Evolutionary conservation across 306 rosid species (phyloP), one percentile per base, ranked within the genome.

Genomic region (Acacia crassicarpa): DNA sequence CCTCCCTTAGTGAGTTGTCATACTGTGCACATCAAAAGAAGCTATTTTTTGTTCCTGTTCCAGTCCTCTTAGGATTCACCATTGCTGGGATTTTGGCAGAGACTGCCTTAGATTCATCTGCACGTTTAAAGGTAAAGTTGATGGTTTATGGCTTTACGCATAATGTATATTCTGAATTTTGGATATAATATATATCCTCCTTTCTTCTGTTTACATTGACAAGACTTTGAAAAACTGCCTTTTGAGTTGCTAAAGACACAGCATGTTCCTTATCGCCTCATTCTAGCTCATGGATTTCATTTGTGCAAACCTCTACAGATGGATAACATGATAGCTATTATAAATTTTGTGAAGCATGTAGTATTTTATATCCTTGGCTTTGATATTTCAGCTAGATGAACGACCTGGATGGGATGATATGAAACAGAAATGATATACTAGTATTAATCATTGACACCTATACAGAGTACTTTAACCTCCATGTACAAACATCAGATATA

Each of bases 1-100:
- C 98, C 72, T 87, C 94, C 40, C 94, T 95, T 41, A 93, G 97
- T 74, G 98, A 93, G 89, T 83, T 93, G 91, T 93, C 98, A 40
- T 95, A 95, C 81, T 95, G 97, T 68, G 98, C 97, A 1, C 93
- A 86, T 78, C 84, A 90, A 85, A 85, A 80, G 89, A 95, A 91
- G 91, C 90, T 95, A 41, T 61, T 74, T 84, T 80, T 92, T 14
- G 89, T 93, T 82, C 92, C 95, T 81, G 23, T 92, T 71, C 94
- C 92, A 0, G 45, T 93, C 81, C 81, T 95, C 74, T 27, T 92
- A 56, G 99, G 99, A 84, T 63, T 90, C 72, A 81, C 91, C 67
- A 67, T 92, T 86, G 97, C 98, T 49, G 97, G 89, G 72, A 82
- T 86, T 79, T 84, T 93, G 76, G 89, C 83, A 43, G 90, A 83